Conservation (phyloP, 2,329 filamentous ascomycete genomes). For the Colletotrichum liaoningense region DNA sequence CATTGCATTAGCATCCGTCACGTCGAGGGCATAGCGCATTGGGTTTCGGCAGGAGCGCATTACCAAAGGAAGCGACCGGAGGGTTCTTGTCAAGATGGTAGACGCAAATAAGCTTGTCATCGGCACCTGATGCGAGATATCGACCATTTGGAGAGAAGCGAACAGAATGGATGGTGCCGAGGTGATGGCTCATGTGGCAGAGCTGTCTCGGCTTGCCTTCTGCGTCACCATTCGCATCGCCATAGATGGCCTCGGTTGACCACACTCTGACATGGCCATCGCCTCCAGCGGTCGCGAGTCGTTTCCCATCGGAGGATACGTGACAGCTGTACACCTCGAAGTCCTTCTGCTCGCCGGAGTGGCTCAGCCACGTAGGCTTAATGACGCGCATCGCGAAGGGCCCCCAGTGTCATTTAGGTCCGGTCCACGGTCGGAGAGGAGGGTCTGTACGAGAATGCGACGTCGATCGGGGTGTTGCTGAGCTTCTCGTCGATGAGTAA, state of each 20-base stretch:
- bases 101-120: slow-evolving; percentile 99
- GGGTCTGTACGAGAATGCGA: not conserved
- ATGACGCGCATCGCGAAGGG: slow-evolving; percentile 78
- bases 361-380: slow-evolving; percentile 95
- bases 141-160: slow-evolving; percentile 95
- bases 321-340: slow-evolving; percentile 99
- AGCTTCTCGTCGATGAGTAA: not conserved
- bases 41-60: slow-evolving; percentile 46
- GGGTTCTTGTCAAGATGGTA: slow-evolving; percentile 90
- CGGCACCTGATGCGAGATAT: slow-evolving; percentile 95
- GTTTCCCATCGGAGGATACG: slow-evolving; percentile 92
- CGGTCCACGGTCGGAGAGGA: not conserved
- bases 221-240: slow-evolving; percentile 52
- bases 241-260: slow-evolving; percentile 94
- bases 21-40: not conserved
- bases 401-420: slow-evolving; percentile 23
- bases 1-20: slow-evolving; percentile 14
- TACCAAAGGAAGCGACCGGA: slow-evolving; percentile 83
- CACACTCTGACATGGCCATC: slow-evolving; percentile 98
- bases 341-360: slow-evolving; percentile 97
- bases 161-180: slow-evolving; percentile 96
- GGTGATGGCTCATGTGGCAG: slow-evolving; percentile 98
- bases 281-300: slow-evolving; percentile 93
- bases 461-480: not conserved
- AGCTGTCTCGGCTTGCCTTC: slow-evolving; percentile 84